Percentiles rank a stretch among this genome's conserved stretches.
Evolutionary conservation across 208 protist genomes (phyloP).

Genomic region (Trypanosoma scelopori): DNA sequence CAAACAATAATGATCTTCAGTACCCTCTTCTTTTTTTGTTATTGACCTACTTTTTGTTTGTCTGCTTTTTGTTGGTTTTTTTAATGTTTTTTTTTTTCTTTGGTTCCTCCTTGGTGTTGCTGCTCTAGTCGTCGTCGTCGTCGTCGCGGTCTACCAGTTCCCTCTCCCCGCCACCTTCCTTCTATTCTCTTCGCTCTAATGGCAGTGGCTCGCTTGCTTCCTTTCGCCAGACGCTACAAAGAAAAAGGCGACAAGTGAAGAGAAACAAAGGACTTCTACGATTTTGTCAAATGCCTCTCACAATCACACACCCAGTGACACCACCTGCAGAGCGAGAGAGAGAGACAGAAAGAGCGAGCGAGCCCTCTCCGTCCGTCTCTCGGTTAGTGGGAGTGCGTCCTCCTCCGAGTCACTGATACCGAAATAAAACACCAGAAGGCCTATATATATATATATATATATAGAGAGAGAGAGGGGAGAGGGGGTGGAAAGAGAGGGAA

Average conservation of each 20-base stretch:
- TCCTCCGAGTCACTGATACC: too few relatives aligned
- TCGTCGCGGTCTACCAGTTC: neutral
- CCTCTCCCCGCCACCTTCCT: neutral
- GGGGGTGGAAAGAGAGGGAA: neutral
- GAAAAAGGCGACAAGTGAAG: neutral
- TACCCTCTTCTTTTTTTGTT: conserved; percentile 3
- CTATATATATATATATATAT: neutral
- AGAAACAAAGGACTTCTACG: too few relatives aligned
- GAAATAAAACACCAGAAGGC: too few relatives aligned
- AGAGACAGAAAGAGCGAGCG: neutral
- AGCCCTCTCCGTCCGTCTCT: neutral
- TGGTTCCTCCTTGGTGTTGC: too few relatives aligned
- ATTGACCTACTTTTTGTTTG: conserved; percentile 4
- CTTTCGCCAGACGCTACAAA: neutral
- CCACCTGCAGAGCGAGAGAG: neutral
- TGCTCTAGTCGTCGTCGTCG: neutral
- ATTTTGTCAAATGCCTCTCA: too few relatives aligned
- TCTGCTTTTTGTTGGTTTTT: neutral
- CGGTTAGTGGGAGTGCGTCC: too few relatives aligned
- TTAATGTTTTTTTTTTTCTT: conserved; percentile 14
- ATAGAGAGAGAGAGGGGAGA: neutral
- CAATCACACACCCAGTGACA: too few relatives aligned
- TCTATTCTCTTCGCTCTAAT: too few relatives aligned
- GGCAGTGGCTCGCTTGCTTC: neutral
- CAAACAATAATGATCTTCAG: neutral